Conservation (phyloP, 2,329 filamentous ascomycete genomes). For the Cyphellophora attinorum region DNA sequence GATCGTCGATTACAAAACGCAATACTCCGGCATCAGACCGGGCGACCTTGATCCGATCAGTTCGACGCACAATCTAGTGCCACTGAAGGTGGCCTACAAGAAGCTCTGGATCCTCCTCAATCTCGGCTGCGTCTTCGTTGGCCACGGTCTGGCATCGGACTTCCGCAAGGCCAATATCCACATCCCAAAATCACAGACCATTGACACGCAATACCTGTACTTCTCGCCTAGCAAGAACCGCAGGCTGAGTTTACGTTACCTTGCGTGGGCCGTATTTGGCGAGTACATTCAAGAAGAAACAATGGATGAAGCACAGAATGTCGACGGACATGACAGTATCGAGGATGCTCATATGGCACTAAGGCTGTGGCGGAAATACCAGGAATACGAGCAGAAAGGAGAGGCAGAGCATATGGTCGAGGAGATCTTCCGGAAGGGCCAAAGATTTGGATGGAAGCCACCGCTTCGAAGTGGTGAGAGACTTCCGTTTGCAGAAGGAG, state of each 20-base stretch:
- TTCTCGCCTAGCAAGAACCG: conserved; percentile 70
- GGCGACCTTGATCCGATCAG: conserved; percentile 72
- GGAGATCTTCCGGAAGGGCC: conserved; percentile 67
- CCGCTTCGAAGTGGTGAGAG: conserved; percentile 30
- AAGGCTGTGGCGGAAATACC: conserved; percentile 79
- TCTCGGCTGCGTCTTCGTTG: conserved; percentile 84
- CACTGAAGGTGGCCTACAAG: conserved; percentile 89
- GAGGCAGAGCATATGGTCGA: conserved; percentile 74
- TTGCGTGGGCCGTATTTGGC: conserved; percentile 83
- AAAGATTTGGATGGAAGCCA: conserved; percentile 48
- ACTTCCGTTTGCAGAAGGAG: conserved; percentile 19
- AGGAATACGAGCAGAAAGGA: conserved; percentile 79
- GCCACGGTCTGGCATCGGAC: conserved; percentile 87
- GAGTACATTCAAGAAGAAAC: conserved; percentile 89
- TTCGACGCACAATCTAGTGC: conserved; percentile 74
- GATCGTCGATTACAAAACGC: conserved; percentile 90
- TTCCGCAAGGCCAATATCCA: conserved; percentile 98
- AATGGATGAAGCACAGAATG: conserved; percentile 17
- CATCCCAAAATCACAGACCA: conserved; percentile 78
- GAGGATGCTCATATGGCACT: conserved; percentile 89
- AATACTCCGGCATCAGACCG: conserved; percentile 81
- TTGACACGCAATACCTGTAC: conserved; percentile 90
- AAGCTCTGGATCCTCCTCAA: conserved; percentile 96
- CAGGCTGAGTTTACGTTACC: conserved; percentile 82
- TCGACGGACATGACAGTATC: conserved; percentile 70